Conservation (phyloP, 306 rosid species). For the Carpinus viminea region DNA sequence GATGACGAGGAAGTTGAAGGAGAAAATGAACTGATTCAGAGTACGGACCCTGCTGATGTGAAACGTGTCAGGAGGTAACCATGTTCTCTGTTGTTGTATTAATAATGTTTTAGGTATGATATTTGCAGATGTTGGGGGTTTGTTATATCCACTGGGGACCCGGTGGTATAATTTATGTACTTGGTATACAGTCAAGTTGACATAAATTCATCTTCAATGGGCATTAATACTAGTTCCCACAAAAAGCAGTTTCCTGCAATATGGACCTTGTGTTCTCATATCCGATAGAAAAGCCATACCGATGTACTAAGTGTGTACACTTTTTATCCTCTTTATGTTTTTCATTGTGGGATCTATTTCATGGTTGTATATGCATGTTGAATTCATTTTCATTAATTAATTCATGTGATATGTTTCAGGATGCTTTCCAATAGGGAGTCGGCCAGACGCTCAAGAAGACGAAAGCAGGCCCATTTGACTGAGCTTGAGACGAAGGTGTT, state of each 20-base stretch:
- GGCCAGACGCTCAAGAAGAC: conserved; percentile 92
- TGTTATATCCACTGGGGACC: not conserved
- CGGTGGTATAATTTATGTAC: conserved; percentile 8
- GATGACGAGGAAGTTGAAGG: conserved; percentile 89
- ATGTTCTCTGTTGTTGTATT: conserved; percentile 17
- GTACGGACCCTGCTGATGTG: conserved; percentile 66
- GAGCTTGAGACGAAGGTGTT: conserved; percentile 88
- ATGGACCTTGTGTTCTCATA: conserved; percentile 20
- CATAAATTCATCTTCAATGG: conserved; percentile 4
- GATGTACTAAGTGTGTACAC: conserved; percentile 1
- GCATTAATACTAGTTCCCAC: conserved; percentile 19
- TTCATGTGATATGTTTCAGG: conserved; percentile 47
- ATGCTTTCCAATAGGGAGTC: conserved; percentile 99
- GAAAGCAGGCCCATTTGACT: conserved; percentile 95
- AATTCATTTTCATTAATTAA: conserved; percentile 4
- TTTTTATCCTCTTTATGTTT: not conserved
- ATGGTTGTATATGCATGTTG: conserved; percentile 3
- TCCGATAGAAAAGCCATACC: conserved; percentile 12
- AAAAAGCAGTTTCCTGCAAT: conserved; percentile 15
- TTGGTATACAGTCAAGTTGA: not conserved
- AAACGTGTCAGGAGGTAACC: conserved; percentile 93
- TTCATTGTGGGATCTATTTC: conserved; percentile 10
- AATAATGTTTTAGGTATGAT: conserved; percentile 9
- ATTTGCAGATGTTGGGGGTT: conserved; percentile 12
- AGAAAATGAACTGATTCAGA: conserved; percentile 61